Conservation (phyloP, 306 rosid genomes). For the Cotoneaster glaucophyllus region DNA sequence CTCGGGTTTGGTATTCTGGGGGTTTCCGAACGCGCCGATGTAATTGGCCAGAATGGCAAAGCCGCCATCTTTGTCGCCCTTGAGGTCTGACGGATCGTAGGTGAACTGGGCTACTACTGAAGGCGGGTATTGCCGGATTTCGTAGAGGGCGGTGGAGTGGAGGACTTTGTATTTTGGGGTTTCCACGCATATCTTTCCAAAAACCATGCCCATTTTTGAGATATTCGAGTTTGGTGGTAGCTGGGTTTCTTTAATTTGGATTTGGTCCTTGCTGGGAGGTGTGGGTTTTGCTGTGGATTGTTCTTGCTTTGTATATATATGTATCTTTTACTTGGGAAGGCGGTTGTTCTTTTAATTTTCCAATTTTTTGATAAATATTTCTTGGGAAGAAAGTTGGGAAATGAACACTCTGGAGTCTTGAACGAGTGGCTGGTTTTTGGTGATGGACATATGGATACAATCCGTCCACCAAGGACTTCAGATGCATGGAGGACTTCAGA, state of each 20-base stretch:
- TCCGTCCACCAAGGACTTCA: neutral
- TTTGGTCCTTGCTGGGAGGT: neutral
- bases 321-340: neutral
- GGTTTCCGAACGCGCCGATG: slow-evolving; percentile 71
- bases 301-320: neutral
- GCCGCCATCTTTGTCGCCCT: slow-evolving; percentile 81
- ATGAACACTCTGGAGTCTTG: neutral
- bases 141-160: slow-evolving; percentile 47
- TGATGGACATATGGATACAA: neutral
- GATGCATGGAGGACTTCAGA: too few species aligned
- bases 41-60: slow-evolving; percentile 62
- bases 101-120: slow-evolving; percentile 68
- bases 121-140: slow-evolving; percentile 59
- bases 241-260: neutral
- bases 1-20: slow-evolving; percentile 68
- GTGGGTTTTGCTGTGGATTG: neutral
- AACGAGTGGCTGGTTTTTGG: slow-evolving; percentile 6
- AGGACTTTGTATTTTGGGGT: slow-evolving; percentile 50
- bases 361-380: neutral
- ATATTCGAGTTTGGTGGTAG: neutral
- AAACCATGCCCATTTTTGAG: slow-evolving; percentile 55
- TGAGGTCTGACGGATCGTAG: slow-evolving; percentile 64
- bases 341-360: neutral
- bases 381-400: neutral
- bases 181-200: slow-evolving; percentile 64